Evolutionary conservation across 164 flowering plant species (phyloP).

Genomic region (Macadamia integrifolia): DNA sequence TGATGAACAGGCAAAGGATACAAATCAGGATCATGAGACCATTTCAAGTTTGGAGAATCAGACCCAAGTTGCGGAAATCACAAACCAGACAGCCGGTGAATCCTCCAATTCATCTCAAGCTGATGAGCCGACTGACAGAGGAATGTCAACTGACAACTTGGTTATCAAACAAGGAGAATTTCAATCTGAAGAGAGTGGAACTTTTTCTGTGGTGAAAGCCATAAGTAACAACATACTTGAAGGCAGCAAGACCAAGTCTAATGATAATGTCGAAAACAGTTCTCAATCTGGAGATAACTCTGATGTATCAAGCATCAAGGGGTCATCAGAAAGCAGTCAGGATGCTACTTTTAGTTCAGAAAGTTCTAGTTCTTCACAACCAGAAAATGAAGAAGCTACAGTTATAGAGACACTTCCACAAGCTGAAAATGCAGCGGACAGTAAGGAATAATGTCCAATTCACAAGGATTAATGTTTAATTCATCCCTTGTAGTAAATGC

Average conservation of each 20-base stretch:
- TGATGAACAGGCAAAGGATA: background rate
- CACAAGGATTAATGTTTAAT: background rate
- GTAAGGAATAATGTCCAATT: background rate
- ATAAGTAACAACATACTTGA: background rate
- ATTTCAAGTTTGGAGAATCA: background rate
- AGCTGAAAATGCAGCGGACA: background rate
- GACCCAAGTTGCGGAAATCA: background rate
- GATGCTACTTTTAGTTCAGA: background rate
- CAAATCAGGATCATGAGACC: background rate
- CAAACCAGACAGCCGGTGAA: background rate
- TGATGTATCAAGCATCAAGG: background rate
- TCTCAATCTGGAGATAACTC: background rate
- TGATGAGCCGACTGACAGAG: background rate
- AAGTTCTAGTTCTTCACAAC: background rate
- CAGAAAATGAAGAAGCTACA: background rate
- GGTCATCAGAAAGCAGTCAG: background rate
- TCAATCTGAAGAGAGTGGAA: background rate
- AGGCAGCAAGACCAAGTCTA: background rate
- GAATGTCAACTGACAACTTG: background rate
- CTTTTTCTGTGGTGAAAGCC: background rate
- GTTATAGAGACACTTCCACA: background rate
- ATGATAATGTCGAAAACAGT: background rate
- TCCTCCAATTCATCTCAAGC: background rate
- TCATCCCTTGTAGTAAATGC: background rate
- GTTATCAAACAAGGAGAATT: background rate